Evolutionary conservation across 176 grass and related monocot species (phyloP), one percentile per base, ranked within the genome.

Genomic region (Carex myosuroides): DNA sequence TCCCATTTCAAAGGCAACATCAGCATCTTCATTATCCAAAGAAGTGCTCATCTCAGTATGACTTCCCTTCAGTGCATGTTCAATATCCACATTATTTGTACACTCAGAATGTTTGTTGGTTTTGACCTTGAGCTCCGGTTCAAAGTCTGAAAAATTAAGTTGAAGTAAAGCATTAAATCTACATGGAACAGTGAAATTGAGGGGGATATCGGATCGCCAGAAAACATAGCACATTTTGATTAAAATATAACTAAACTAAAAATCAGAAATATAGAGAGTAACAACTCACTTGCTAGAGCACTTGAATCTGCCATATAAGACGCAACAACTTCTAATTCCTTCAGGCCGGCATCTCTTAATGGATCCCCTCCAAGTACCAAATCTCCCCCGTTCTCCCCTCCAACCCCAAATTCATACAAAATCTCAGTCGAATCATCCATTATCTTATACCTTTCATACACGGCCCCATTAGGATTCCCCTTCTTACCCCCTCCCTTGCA

Each of bases 361-460:
- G 86, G 74, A 87, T 88, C 83, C 0, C 50, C 70, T 69, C 91
- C 90, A 20, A 89, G 75, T 62, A 88, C 21, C 70, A 70, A 48
- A 83, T 79, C 90, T 79, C 29, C 79, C 21, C 22, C 64, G 30
- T 87, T 85, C 65, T 85, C 84, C 82, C 90, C 82, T 37, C 60
- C 87, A 29, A 89, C 81, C 85, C 72, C 72, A 80, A 71, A 94
- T 61, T 99, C 91, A 88, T 91, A 91, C n/a, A 94, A 81, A 83
- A 88, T 87, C 81, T 99, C 97, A 0, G 93, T 94, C 54, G 93
- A 89, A 58, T 99, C 97, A 90, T 94, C 91, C 78, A 92, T 91
- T 89, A 99, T 92, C 78, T 92, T 89, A 82, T 99, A 99, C 69
- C 91, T 92, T 62, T 89, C 93, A 53, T 99, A 96, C 37, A 99